Conservation (phyloP, 139 green algal species). For the Limnomonas spitsbergensis region DNA sequence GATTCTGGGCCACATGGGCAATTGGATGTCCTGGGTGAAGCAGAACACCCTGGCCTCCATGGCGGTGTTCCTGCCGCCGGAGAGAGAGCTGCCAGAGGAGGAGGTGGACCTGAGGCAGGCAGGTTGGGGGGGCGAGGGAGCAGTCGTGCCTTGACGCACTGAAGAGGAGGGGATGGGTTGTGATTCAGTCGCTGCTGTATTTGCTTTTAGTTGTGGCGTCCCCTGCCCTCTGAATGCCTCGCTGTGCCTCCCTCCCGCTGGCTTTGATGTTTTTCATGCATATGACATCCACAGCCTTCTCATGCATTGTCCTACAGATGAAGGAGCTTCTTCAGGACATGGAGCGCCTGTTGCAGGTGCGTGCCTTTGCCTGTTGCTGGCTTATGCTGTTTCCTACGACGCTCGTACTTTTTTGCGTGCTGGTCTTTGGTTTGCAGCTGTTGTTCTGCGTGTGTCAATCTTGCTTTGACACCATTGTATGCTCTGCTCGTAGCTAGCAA, state of each 20-base stretch:
- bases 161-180: neutral
- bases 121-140: neutral
- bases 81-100: constrained; percentile 23
- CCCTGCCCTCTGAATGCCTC: no score
- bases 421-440: no score
- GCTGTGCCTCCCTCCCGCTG: no score
- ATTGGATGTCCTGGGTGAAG: constrained; percentile 13
- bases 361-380: no score
- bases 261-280: no score
- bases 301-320: no score
- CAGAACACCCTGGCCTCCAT: neutral
- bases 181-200: neutral
- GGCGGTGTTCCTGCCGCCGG: neutral
- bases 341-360: constrained; percentile 33
- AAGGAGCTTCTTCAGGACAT: constrained; percentile 47
- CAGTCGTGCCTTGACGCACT: neutral
- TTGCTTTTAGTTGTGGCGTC: no score
- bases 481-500: neutral
- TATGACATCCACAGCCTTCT: no score
- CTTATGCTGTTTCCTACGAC: no score
- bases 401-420: no score
- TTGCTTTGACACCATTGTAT: no score
- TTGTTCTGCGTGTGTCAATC: no score
- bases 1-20: neutral
- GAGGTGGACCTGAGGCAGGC: constrained; percentile 33